phyloP scores from a whole-genome alignment of 2,329 filamentous ascomycete species.

The Ceratocystis harringtonii region DNA sequence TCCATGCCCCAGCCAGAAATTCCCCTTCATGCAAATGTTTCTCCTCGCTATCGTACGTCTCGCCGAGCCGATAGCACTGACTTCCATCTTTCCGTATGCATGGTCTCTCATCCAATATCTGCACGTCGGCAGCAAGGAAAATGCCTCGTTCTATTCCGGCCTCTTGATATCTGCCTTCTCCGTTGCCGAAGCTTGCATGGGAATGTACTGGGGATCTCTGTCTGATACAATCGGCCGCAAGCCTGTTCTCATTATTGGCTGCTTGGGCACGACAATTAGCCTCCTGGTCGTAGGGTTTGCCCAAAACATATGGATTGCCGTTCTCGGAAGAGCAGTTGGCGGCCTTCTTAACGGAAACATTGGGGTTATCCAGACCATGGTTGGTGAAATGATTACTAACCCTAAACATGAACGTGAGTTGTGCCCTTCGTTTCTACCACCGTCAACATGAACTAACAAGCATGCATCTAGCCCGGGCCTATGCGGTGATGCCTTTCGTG shows the following conservation, averaged over 20 bases:
- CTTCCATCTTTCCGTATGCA: slow-evolving; percentile 84
- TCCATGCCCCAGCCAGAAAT: slow-evolving; percentile 30
- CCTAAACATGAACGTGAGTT: slow-evolving; percentile 72
- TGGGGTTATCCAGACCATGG: slow-evolving; percentile 85
- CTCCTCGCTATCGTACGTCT: slow-evolving; percentile 81
- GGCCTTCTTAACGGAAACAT: slow-evolving; percentile 85
- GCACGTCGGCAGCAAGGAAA: slow-evolving; percentile 51
- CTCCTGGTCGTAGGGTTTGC: slow-evolving; percentile 73
- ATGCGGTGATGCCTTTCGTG: slow-evolving; percentile 85
- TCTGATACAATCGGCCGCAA: slow-evolving; percentile 76
- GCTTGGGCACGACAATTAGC: slow-evolving; percentile 66
- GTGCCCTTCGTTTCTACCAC: neutral
- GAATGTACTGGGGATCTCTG: slow-evolving; percentile 74
- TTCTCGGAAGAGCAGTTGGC: slow-evolving; percentile 60
- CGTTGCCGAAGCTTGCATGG: slow-evolving; percentile 66
- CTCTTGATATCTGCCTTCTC: slow-evolving; percentile 77
- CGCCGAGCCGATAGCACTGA: slow-evolving; percentile 82
- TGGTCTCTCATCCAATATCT: slow-evolving; percentile 71
- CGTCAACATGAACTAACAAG: neutral
- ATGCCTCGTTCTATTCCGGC: slow-evolving; percentile 80
- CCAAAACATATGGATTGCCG: slow-evolving; percentile 67
- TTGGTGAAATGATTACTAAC: slow-evolving; percentile 69
- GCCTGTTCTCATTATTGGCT: slow-evolving; percentile 68
- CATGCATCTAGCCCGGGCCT: slow-evolving; percentile 51
- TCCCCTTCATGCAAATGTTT: slow-evolving; percentile 70